Conservation (phyloP, 2,329 filamentous ascomycete species). For the Teratosphaeria zuluensis region DNA sequence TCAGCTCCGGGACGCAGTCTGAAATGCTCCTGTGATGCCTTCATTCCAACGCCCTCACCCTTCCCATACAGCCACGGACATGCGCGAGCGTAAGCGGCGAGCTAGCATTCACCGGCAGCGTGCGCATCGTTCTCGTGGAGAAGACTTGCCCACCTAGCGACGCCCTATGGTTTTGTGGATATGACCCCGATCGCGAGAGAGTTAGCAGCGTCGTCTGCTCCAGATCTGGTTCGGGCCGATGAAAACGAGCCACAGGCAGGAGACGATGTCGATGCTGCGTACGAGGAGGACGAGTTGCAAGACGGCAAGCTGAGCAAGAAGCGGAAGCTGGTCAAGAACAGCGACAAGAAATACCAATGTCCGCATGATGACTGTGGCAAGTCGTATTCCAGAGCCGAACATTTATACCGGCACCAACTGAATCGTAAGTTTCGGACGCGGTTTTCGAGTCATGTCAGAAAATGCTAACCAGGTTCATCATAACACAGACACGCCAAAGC, state of each 20-base stretch:
- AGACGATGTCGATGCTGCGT: slow-evolving; percentile 8
- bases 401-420: slow-evolving; percentile 90
- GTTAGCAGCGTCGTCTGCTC: not conserved
- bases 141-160: not conserved
- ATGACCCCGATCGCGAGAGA: not conserved
- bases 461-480: not conserved
- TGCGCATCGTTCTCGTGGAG: not conserved
- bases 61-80: not conserved
- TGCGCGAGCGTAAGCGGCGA: not conserved
- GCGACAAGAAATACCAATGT: slow-evolving; percentile 62
- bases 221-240: not conserved
- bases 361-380: slow-evolving; percentile 82
- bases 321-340: slow-evolving; percentile 22
- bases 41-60: not conserved
- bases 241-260: not conserved
- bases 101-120: not conserved
- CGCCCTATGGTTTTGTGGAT: not conserved
- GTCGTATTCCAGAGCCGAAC: slow-evolving; percentile 91
- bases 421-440: slow-evolving; percentile 56
- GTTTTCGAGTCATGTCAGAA: not conserved
- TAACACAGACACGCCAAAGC: slow-evolving; percentile 72
- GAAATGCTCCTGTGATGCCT: not conserved
- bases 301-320: slow-evolving; percentile 23
- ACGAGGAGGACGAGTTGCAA: slow-evolving; percentile 15
- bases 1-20: not conserved